Conservation (phyloP, 805 yeast genomes). For the Debaryomyces castellii region DNA sequence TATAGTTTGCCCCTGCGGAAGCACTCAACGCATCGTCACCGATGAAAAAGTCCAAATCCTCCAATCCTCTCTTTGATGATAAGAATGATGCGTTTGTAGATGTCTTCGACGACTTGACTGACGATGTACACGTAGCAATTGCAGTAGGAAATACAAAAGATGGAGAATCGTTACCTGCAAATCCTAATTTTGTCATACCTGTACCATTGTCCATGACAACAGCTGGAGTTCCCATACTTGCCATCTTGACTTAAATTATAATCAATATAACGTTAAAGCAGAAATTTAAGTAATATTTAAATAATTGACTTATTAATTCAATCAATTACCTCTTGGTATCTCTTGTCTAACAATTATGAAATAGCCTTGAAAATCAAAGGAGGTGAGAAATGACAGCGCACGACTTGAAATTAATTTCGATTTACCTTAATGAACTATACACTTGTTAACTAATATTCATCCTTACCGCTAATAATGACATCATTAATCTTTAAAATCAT, state of each 20-base stretch:
- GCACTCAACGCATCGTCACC: constrained; percentile 95
- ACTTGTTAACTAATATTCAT: constrained; percentile 48
- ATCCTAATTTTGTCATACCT: constrained; percentile 94
- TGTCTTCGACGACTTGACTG: constrained; percentile 42
- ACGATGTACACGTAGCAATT: constrained; percentile 70
- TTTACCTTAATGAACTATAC: background rate
- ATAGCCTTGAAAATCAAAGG: background rate
- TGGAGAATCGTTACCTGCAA: constrained; percentile 98
- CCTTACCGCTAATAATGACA: constrained; percentile 88
- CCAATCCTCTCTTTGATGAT: constrained; percentile 81
- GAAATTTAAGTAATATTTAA: background rate
- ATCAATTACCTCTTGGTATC: background rate
- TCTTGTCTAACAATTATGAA: background rate
- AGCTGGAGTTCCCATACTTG: constrained; percentile 78
- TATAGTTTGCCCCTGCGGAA: constrained; percentile 87
- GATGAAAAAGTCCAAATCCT: constrained; percentile 89
- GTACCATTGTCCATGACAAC: constrained; percentile 99
- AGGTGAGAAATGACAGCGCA: background rate
- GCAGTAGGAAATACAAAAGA: constrained; percentile 98
- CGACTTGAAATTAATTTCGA: background rate
- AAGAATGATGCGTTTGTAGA: constrained; percentile 51
- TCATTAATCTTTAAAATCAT: constrained; percentile 97
- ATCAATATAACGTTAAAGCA: background rate
- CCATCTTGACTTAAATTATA: constrained; percentile 34
- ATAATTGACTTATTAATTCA: background rate